Evolutionary conservation across 345 rosid species (phyloP), one percentile per base, ranked within the genome.

Genomic region (Dipteronia sinensis): DNA sequence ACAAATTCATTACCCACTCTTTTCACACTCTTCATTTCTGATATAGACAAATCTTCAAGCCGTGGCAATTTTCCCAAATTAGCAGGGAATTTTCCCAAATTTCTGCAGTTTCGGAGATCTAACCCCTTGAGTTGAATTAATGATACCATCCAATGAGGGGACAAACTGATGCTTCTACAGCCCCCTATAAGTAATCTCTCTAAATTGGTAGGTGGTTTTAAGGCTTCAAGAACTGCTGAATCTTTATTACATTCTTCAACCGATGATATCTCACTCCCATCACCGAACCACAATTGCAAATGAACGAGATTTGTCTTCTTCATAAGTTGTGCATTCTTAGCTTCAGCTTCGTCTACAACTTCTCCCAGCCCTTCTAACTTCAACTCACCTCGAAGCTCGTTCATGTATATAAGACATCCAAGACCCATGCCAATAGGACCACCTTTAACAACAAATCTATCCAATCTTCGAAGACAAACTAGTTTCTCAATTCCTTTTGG

Each of bases 401-500:
- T 65, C 3, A 65, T 7, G 17, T 65, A 29, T 65, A 65, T 49
- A 27, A 75, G 69, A 7, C 42, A 47, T 1, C n/a, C 47, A 6
- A 75, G 68, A 40, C 64, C n/a, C 1, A 1, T 9, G 13, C 29
- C 51, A 7, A 34, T 31, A 51, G 34, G 29, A 65, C 7, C 47
- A 65, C 20, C 46, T 31, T 47, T 19, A 6, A 17, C 47, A 34
- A 65, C 13, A 17, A 65, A 34, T 34, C 34, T 17, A 0, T 6
- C 12, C 19, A 65, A 65, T 7, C 12, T 65, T 2, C n/a, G n/a
- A n/a, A n/a, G n/a, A n/a, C n/a, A n/a, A n/a, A n/a, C n/a, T n/a
- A n/a, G n/a, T n/a, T n/a, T 34, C 69, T 38, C 69, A 6, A 65
- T 38, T 65, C 69, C 69, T 65, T 65, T 65, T 1, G 69, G 69